A percentile compares a stretch with the other conserved stretches of the same genome.
Conservation (phyloP, 2,329 filamentous ascomycete genomes). For the Penicillium sp. region DNA sequence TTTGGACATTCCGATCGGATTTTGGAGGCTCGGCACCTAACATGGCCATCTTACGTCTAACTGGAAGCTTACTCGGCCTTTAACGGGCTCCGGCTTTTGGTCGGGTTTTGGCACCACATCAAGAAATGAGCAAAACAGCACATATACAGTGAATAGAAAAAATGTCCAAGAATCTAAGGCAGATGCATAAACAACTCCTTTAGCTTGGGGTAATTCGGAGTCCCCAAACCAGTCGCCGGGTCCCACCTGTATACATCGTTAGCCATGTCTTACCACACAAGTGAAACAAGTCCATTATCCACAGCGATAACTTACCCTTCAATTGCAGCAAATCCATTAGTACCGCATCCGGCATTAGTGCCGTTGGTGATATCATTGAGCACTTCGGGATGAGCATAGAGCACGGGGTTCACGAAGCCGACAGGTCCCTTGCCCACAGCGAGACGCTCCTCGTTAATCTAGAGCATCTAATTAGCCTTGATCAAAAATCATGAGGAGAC, state of each 20-base stretch:
- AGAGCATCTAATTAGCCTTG: no score
- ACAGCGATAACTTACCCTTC: conserved; percentile 14
- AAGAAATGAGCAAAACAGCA: neutral
- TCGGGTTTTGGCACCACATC: neutral
- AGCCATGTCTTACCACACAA: neutral
- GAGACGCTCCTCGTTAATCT: conserved; percentile 49
- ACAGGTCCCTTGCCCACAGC: conserved; percentile 45
- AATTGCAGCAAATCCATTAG: conserved; percentile 26
- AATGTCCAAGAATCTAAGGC: conserved; percentile 7
- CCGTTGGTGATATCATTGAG: conserved; percentile 43
- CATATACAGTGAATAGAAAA: neutral
- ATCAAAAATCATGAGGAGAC: neutral
- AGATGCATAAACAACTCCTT: conserved; percentile 26
- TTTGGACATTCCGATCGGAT: neutral
- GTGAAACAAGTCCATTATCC: neutral
- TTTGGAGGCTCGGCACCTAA: neutral
- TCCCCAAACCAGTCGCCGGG: conserved; percentile 31
- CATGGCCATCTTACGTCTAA: neutral
- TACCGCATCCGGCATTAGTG: conserved; percentile 28
- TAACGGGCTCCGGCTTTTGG: conserved; percentile 7
- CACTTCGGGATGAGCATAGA: conserved; percentile 34
- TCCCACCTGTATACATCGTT: conserved; percentile 22
- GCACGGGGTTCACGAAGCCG: conserved; percentile 50
- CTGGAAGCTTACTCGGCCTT: conserved; percentile 1
- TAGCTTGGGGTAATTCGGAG: conserved; percentile 30